Evolutionary conservation across 2,329 filamentous ascomycete species (phyloP), one percentile per base, ranked within the genome.

Genomic region (Davidsoniella australis): DNA sequence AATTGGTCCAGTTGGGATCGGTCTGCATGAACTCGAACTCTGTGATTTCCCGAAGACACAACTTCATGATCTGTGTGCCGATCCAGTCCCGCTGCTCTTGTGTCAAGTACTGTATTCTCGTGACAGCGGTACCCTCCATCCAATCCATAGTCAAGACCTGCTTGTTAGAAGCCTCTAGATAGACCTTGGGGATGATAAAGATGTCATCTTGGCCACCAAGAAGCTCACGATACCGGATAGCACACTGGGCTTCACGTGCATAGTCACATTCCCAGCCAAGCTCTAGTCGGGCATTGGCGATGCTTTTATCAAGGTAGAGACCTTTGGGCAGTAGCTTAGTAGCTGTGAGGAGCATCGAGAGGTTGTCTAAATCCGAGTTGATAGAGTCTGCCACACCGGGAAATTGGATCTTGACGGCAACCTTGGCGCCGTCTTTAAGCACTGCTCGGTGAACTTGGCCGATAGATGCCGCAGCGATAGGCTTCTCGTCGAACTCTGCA

Each of bases 21-120:
- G 91, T 98, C 67, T 98, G 91, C 91, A 98, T 98, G 68, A 94
- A 96, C 53, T 73, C 80, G 75, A 95, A 96, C 64, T 94, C 86
- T 55, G 81, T 81, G 57, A 96, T 89, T 66, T 96, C 91, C 52
- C 88, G 81, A 38, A 96, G 73, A 61, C 87, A 96, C 9, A 98
- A 78, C 3, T 87, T 83, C 47, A 96, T 74, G 56, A 96, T 85
- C 59, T 96, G 85, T 0, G 86, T 91, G 48, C 91, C 91, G 59
- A 98, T 94, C 85, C 88, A 95, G 67, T 98, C 87, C 53, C 82
- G 79, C 63, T 96, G 86, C 46, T 77, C 71, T 61, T 96, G 89
- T 0, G 75, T 80, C 52, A 96, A 80, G 14, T 73, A 73, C 41
- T 73, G 70, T 49, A 86, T 73, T 55, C 87, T 85, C 9, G 91